Evolutionary conservation across 495 filamentous ascomycete species (phyloP), one percentile per base, ranked within the genome.

Genomic region (Astrocystis sublimbata): DNA sequence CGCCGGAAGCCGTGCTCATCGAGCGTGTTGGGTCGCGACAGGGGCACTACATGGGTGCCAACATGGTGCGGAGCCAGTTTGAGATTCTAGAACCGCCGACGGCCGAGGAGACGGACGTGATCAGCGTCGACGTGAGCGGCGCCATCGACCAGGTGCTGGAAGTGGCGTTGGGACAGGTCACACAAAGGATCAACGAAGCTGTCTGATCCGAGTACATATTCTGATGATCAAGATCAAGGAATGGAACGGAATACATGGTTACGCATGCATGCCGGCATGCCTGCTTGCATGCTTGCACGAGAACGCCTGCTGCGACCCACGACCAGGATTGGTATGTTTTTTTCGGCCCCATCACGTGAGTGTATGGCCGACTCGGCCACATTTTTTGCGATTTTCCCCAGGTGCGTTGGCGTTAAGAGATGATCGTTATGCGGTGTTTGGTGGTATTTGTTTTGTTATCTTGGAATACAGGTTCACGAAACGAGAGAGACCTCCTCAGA

Each of bases 41-140:
- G 76, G 84, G 86, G 50, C 96, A 99, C 71, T 99, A 94, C 75
- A 98, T 99, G 94, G 96, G 96, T 73, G 89, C 90, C 62, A 85
- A 86, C 55, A 99, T 99, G 96, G 92, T 99, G n/a, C 88, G 89
- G 57, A 93, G 89, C 71, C 96, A 99, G 71, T 87, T 97, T 66
- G 83, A 86, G 60, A 86, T 85, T 51, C 82, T 99, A 17, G 92
- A 99, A 75, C 86, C 89, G 68, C 96, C 96, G 0, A 83, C 79
- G 46, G 68, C 79, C 59, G 85, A 86, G 35, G 96, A 99, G 78
- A 84, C 81, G 68, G 94, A 98, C 76, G 90, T 92, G 60, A 82
- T 96, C 51, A 86, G 83, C 47, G 81, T 98, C 45, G 89, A 97
- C 76, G 93, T 94, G 40, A 83, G 83, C 63, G 85, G 81, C 1